Conservation (phyloP, 768 basidiomycete genomes). For the Lactarius psammicola region DNA sequence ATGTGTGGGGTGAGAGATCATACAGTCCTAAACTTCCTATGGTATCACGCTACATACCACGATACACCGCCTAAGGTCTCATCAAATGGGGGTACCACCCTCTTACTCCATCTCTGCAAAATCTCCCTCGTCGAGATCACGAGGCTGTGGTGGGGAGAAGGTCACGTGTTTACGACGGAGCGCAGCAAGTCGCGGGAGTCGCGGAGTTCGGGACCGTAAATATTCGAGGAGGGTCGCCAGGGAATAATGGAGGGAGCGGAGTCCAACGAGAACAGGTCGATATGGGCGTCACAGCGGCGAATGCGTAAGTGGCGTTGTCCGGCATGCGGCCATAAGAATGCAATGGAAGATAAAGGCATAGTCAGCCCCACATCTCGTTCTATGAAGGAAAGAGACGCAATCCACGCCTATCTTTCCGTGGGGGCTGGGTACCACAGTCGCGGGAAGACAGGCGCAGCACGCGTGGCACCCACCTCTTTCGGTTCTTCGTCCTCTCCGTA, state of each 20-base stretch:
- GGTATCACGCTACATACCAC: background rate
- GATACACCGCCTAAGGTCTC: background rate
- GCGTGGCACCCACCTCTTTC: conserved; percentile 62
- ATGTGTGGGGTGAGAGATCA: too few relatives aligned
- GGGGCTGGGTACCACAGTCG: conserved; percentile 6
- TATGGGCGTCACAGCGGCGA: conserved; percentile 14
- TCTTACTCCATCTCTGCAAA: conserved; percentile 69
- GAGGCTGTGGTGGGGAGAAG: conserved; percentile 54
- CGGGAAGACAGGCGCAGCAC: conserved; percentile 10
- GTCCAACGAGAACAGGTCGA: conserved; percentile 6
- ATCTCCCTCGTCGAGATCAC: conserved; percentile 91
- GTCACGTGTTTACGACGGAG: conserved; percentile 3
- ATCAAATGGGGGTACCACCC: background rate
- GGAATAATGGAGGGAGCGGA: conserved; percentile 1
- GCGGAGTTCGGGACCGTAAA: background rate
- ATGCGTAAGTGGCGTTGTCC: conserved; percentile 20
- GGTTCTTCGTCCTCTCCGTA: conserved; percentile 99
- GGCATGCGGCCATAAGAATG: conserved; percentile 18
- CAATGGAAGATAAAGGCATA: conserved; percentile 11
- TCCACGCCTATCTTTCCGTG: conserved; percentile 17
- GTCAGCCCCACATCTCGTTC: conserved; percentile 18
- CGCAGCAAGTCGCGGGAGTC: background rate
- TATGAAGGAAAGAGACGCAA: conserved; percentile 18
- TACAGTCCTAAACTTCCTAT: background rate
- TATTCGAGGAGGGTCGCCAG: conserved; percentile 1